These are phyloP conservation scores for Pyricularia pennisetigena DNA, from an alignment of 2,329 filamentous ascomycete genomes.

Conservation along the genomic window DNA sequence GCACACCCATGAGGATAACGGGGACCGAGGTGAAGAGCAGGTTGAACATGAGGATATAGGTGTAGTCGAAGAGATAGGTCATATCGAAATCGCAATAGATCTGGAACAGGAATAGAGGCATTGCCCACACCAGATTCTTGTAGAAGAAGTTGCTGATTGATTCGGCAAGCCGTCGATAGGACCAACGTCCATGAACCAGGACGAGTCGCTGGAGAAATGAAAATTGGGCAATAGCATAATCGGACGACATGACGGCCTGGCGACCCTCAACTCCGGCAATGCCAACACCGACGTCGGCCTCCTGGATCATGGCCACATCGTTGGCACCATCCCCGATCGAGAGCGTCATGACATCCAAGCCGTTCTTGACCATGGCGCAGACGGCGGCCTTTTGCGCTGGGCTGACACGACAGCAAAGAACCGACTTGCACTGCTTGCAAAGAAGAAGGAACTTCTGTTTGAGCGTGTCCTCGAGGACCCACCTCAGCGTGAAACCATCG, in stretches of 20 bases:
- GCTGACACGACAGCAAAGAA: constrained; percentile 94
- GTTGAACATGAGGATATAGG: constrained; percentile 95
- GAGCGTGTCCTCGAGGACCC: constrained; percentile 71
- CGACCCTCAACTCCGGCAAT: constrained; percentile 89
- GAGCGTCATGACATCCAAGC: constrained; percentile 90
- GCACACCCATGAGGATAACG: constrained; percentile 88
- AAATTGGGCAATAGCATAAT: constrained; percentile 93
- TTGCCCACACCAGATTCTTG: constrained; percentile 99
- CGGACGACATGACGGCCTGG: constrained; percentile 91
- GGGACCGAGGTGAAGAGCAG: constrained; percentile 92
- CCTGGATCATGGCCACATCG: constrained; percentile 96
- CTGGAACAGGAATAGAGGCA: constrained; percentile 94
- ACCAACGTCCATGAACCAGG: constrained; percentile 88
- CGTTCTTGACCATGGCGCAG: constrained; percentile 88
- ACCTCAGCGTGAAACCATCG: constrained; percentile 85
- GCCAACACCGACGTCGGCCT: constrained; percentile 92
- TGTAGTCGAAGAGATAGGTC: constrained; percentile 95
- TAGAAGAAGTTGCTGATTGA: constrained; percentile 99
- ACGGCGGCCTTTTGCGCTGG: constrained; percentile 97
- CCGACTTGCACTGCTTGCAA: constrained; percentile 94
- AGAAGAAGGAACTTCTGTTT: constrained; percentile 90
- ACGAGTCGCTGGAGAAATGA: constrained; percentile 76
- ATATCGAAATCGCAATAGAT: constrained; percentile 94
- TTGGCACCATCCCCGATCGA: constrained; percentile 92
- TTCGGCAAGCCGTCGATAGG: constrained; percentile 88